Conservation (phyloP, 345 rosid species). For the Geranium rotundifolium region DNA sequence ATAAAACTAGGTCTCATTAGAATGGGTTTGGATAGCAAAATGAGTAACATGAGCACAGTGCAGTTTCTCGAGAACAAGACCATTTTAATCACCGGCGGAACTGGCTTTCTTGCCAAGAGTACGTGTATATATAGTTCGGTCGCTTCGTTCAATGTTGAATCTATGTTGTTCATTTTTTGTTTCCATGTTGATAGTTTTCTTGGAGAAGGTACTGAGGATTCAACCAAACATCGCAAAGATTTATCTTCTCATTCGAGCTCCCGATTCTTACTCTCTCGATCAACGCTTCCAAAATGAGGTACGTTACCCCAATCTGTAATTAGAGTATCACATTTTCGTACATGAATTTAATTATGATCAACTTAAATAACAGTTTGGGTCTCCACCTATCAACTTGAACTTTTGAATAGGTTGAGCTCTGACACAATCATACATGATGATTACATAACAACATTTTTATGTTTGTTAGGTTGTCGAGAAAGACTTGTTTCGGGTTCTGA, state of each 20-base stretch:
- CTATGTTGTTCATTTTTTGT: background rate
- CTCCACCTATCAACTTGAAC: too few species aligned
- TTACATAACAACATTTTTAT: too few species aligned
- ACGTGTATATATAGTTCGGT: background rate
- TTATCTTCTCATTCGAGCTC: slow-evolving; percentile 31
- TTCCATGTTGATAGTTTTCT: slow-evolving; percentile 15
- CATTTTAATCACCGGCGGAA: slow-evolving; percentile 33
- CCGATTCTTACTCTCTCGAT: slow-evolving; percentile 15
- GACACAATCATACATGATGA: too few species aligned
- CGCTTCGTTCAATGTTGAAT: background rate
- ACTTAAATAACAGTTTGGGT: too few species aligned
- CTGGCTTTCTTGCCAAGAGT: slow-evolving; percentile 40
- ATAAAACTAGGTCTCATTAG: too few species aligned
- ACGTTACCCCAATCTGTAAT: background rate
- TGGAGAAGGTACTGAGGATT: slow-evolving; percentile 24
- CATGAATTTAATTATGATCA: too few species aligned
- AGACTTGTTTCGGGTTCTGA: slow-evolving; percentile 22
- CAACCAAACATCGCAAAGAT: slow-evolving; percentile 26
- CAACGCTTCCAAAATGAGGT: slow-evolving; percentile 28
- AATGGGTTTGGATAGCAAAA: too few species aligned
- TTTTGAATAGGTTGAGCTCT: too few species aligned
- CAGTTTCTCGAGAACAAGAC: slow-evolving; percentile 25
- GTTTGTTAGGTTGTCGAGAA: slow-evolving; percentile 15
- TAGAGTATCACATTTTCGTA: too few species aligned
- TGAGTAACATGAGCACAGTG: slow-evolving; percentile 4